Conservation (phyloP, 2,329 filamentous ascomycete genomes). For the Pyrenochaeta sp. region DNA sequence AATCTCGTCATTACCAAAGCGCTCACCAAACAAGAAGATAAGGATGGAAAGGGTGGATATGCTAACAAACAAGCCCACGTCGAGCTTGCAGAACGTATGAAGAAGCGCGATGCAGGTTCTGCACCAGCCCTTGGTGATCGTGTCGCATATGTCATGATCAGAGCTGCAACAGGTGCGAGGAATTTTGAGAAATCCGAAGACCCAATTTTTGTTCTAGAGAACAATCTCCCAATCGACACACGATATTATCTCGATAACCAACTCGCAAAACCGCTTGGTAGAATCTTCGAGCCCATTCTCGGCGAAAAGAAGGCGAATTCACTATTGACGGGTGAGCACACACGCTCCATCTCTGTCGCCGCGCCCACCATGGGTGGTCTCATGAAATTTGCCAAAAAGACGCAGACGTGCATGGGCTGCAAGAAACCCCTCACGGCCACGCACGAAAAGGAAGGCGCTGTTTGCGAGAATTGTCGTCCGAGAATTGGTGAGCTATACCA, state of each 20-base stretch:
- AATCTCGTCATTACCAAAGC: constrained; percentile 99
- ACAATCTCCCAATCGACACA: constrained; percentile 97
- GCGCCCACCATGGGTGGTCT: constrained; percentile 90
- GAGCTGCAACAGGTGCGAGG: constrained; percentile 86
- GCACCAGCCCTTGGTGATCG: constrained; percentile 92
- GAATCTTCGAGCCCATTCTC: constrained; percentile 97
- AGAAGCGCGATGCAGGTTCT: constrained; percentile 93
- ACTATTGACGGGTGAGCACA: constrained; percentile 91
- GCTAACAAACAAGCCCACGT: constrained; percentile 94
- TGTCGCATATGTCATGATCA: constrained; percentile 97
- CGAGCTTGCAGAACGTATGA: constrained; percentile 94
- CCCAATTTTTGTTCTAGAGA: constrained; percentile 94
- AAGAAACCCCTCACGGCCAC: constrained; percentile 90
- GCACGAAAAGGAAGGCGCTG: constrained; percentile 82
- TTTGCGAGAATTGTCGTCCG: constrained; percentile 85
- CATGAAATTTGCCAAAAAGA: constrained; percentile 99
- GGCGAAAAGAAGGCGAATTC: constrained; percentile 90
- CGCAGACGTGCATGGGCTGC: constrained; percentile 97
- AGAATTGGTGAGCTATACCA: constrained; percentile 93
- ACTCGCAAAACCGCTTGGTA: constrained; percentile 88
- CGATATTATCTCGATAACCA: constrained; percentile 99
- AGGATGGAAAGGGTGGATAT: constrained; percentile 63
- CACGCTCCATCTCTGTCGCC: constrained; percentile 90
- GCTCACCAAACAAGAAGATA: constrained; percentile 72
- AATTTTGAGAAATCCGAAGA: constrained; percentile 98